Percentiles rank a stretch among this genome's conserved stretches.
Conservation (phyloP, 169 alveolate species). For the Cryptosporidium baileyi region DNA sequence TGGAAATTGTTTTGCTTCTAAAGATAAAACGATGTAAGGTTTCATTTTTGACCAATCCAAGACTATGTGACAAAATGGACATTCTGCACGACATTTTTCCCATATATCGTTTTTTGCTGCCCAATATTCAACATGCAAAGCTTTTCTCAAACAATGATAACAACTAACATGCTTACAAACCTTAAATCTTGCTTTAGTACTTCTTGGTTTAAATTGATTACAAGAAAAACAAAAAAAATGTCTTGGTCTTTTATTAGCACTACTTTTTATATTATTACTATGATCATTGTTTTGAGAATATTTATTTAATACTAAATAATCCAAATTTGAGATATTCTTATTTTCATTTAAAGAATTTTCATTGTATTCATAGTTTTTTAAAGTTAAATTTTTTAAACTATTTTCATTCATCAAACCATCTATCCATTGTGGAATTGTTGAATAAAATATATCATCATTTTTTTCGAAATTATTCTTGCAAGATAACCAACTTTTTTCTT, state of each 20-base stretch:
- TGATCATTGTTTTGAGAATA: too few relatives aligned
- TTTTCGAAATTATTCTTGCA: too few relatives aligned
- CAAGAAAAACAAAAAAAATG: constrained; percentile 54
- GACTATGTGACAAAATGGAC: constrained; percentile 57
- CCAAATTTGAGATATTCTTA: too few relatives aligned
- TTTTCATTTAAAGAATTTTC: too few relatives aligned
- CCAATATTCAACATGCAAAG: constrained; percentile 68
- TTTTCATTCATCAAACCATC: too few relatives aligned
- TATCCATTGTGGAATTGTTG: too few relatives aligned
- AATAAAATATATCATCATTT: too few relatives aligned
- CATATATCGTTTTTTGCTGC: constrained; percentile 70
- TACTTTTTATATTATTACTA: too few relatives aligned
- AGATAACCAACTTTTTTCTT: too few relatives aligned
- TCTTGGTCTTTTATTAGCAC: constrained; percentile 43
- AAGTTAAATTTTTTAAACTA: too few relatives aligned
- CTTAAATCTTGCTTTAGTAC: constrained; percentile 64
- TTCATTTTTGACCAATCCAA: constrained; percentile 65
- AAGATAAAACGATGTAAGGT: constrained; percentile 39
- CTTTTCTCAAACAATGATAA: constrained; percentile 65
- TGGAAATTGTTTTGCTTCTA: constrained; percentile 57
- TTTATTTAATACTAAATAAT: too few relatives aligned
- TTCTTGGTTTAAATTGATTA: constrained; percentile 52
- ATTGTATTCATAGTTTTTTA: too few relatives aligned
- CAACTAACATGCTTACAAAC: constrained; percentile 66
- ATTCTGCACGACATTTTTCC: constrained; percentile 60